Base-by-base conservation (phyloP, 257 asterid genomes). In the Jacaranda mimosifolia region DNA sequence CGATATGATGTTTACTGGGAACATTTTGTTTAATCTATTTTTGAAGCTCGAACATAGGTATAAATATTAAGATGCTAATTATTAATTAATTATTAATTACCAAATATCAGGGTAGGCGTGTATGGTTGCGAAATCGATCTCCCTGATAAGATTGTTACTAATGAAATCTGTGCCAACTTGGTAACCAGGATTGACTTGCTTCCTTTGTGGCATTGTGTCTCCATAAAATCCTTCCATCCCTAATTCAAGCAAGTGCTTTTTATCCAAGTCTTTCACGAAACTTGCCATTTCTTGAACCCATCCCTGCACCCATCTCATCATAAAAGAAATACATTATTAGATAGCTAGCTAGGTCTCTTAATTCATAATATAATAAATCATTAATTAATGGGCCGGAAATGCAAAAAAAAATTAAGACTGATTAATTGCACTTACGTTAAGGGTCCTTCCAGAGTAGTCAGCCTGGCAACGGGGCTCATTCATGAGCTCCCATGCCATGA, bases 191-290 rank as follows among this genome's bases (percentile, higher is more conserved):
- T 93, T 93, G 5, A 75, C 79, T 69, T 79, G 84, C 63, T 81
- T 88, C 71, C 91, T 83, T 5, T 86, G 81, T 0, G 95, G 94
- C 85, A 81, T 76, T 0, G 96, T 76, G 17, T 89, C 94, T 21
- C 98, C 94, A n/a, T 92, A 92, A 71, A 91, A 92, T n/a, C 98
- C 98, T 78, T 92, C 97, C 87, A 91, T 82, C 1, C 98, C 98
- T 6, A 91, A 72, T 69, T 91, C 91, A 0, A 93, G 58, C 66
- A 93, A 83, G 78, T 93, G 98, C 2, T 81, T 85, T 0, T 18
- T 52, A 70, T 92, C 97, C 7, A 91, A 43, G 1, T 89, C 83
- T 75, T 93, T 93, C 57, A 91, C 93, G 19, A 79, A 81, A 9
- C 83, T 63, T 5, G 97, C 94, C 92, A 89, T 93, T 73, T 88